These are phyloP conservation scores for Litsea cubeba DNA, from an alignment of 164 flowering plant genomes.

Conservation along the genomic window DNA sequence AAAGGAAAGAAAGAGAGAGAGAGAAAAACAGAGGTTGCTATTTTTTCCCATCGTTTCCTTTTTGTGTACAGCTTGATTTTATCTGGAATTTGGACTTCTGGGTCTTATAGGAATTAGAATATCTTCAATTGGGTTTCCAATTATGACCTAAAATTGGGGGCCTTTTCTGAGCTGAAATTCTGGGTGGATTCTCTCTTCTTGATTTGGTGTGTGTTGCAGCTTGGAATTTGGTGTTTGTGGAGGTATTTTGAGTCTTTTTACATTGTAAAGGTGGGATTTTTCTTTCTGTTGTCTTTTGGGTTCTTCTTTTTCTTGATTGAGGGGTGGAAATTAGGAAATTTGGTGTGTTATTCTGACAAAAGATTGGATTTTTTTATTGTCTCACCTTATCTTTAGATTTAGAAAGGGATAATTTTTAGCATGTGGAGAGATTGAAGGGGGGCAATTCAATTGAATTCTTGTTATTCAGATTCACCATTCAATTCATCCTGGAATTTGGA, in stretches of 20 bases:
- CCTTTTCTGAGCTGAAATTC: background rate
- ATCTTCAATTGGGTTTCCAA: background rate
- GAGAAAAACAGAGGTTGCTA: too few species aligned
- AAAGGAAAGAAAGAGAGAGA: too few species aligned
- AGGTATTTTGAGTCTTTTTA: background rate
- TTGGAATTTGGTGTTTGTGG: background rate
- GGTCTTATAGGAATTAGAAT: background rate
- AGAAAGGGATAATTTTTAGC: background rate
- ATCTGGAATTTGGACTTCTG: background rate
- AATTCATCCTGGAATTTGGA: constrained; percentile 1
- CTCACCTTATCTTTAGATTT: background rate
- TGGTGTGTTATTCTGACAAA: background rate
- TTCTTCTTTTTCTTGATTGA: constrained; percentile 1
- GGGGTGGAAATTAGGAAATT: background rate
- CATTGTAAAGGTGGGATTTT: constrained; percentile 1
- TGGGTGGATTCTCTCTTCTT: background rate
- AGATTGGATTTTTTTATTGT: background rate
- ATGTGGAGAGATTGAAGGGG: background rate
- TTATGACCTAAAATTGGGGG: background rate
- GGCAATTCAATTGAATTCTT: constrained; percentile 5
- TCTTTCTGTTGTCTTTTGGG: background rate
- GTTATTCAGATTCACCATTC: background rate
- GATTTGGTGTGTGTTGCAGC: background rate
- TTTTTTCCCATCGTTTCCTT: too few species aligned
- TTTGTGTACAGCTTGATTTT: background rate